Conservation (phyloP, 257 asterid species). For the Ilex aquifolium region DNA sequence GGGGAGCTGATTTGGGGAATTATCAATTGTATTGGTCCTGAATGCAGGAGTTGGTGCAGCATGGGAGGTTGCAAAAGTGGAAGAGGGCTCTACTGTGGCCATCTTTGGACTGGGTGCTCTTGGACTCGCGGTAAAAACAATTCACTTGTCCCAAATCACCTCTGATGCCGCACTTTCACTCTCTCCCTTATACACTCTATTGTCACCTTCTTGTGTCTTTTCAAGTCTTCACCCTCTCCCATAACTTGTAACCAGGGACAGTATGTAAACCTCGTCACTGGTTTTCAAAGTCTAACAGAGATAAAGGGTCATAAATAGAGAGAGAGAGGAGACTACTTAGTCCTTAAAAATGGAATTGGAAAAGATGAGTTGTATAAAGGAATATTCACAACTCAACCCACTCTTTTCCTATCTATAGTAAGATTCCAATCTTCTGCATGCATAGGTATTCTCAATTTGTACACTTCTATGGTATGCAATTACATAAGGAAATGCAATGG, state of each 20-base stretch:
- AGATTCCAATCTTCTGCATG: background rate
- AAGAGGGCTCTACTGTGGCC: conserved; percentile 34
- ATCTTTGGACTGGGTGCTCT: conserved; percentile 41
- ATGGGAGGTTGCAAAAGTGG: conserved; percentile 29
- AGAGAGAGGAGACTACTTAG: no score
- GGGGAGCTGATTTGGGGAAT: background rate
- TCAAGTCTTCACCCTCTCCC: no score
- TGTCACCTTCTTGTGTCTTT: no score
- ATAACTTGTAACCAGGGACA: no score
- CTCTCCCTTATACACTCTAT: no score
- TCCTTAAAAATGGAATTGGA: no score
- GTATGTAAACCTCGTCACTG: no score
- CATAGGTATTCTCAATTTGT: background rate
- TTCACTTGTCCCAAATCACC: background rate
- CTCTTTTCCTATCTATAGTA: background rate
- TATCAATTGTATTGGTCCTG: background rate
- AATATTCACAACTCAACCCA: background rate
- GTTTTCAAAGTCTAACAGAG: no score
- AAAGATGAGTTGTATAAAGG: no score
- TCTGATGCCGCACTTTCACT: background rate
- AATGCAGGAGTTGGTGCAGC: conserved; percentile 40
- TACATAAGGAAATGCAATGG: no score
- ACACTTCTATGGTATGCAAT: background rate
- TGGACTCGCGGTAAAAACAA: conserved; percentile 37
- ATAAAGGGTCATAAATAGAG: no score